phyloP scores from a whole-genome alignment of 306 rosid genomes.

The Dalbergia oliveri region DNA sequence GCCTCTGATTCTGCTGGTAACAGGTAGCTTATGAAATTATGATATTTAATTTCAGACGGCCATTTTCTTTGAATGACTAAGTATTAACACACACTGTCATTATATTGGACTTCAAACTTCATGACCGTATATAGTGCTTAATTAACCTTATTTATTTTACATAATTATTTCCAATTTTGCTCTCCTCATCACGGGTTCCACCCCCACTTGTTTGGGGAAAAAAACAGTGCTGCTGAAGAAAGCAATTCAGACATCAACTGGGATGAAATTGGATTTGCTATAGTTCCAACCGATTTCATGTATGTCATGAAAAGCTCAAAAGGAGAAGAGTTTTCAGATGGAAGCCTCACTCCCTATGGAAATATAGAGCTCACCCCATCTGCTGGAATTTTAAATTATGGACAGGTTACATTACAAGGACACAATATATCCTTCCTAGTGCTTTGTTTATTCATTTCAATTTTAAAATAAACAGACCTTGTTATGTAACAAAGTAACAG shows the following conservation, averaged over 20 bases:
- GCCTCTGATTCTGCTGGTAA: constrained; percentile 8
- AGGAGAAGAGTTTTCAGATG: constrained; percentile 44
- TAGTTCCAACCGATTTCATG: constrained; percentile 59
- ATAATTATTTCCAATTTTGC: background rate
- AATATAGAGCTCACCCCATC: constrained; percentile 58
- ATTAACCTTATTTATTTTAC: background rate
- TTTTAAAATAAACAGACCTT: background rate
- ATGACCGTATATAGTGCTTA: background rate
- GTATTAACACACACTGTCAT: no score
- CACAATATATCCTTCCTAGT: background rate
- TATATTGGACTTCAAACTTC: background rate
- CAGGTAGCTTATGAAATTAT: constrained; percentile 32
- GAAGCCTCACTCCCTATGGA: constrained; percentile 50
- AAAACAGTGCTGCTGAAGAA: constrained; percentile 20
- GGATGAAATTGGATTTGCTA: constrained; percentile 58
- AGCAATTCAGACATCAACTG: constrained; percentile 50
- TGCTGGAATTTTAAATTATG: constrained; percentile 62
- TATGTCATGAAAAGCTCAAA: constrained; percentile 53
- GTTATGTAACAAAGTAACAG: background rate
- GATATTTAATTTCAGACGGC: background rate
- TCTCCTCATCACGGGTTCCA: background rate
- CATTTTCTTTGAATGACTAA: background rate
- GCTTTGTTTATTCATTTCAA: background rate
- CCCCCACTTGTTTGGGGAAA: background rate
- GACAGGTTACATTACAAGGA: constrained; percentile 52